Percentiles rank a stretch among this genome's conserved stretches.
These are phyloP conservation scores for Amylocarpus encephaloides DNA, from an alignment of 2,329 filamentous ascomycete genomes.

Conservation along the genomic window DNA sequence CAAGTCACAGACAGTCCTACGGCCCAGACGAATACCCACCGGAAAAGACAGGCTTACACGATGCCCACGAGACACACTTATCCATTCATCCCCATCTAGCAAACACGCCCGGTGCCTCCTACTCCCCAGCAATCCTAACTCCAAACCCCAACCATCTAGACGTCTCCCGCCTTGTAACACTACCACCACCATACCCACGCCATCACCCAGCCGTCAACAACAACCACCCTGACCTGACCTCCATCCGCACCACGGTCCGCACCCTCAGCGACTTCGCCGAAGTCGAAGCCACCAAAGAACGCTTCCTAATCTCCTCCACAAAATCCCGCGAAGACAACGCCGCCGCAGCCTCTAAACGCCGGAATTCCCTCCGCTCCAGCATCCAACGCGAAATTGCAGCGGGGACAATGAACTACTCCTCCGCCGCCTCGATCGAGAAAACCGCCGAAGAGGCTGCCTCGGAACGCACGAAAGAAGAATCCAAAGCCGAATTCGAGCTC, in stretches of 20 bases:
- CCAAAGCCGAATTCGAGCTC: conserved; percentile 74
- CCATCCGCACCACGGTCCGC: conserved; percentile 68
- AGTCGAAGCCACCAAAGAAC: conserved; percentile 61
- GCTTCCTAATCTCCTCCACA: conserved; percentile 48
- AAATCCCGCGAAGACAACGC: conserved; percentile 52
- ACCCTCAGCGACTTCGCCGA: conserved; percentile 68
- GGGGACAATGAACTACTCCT: conserved; percentile 74
- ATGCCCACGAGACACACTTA: conserved; percentile 14
- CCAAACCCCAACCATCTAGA: conserved; percentile 59
- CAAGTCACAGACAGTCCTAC: conserved; percentile 25
- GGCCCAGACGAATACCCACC: conserved; percentile 52
- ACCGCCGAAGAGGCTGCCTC: conserved; percentile 67
- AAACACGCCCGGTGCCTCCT: conserved; percentile 19
- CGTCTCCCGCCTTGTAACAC: conserved; percentile 83
- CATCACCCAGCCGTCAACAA: conserved; percentile 96
- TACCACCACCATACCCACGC: conserved; percentile 88
- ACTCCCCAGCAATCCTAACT: conserved; percentile 36
- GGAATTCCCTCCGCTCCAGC: conserved; percentile 62
- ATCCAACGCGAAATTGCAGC: conserved; percentile 73
- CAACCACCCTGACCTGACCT: conserved; percentile 80
- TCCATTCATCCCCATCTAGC: conserved; percentile 25
- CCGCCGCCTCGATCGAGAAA: conserved; percentile 74
- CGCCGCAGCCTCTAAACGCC: conserved; percentile 45
- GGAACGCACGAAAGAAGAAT: conserved; percentile 61
- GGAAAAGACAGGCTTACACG: conserved; percentile 56